Evolutionary conservation across 805 yeast species (phyloP).

Genomic region (Myxozyma kluyveri): DNA sequence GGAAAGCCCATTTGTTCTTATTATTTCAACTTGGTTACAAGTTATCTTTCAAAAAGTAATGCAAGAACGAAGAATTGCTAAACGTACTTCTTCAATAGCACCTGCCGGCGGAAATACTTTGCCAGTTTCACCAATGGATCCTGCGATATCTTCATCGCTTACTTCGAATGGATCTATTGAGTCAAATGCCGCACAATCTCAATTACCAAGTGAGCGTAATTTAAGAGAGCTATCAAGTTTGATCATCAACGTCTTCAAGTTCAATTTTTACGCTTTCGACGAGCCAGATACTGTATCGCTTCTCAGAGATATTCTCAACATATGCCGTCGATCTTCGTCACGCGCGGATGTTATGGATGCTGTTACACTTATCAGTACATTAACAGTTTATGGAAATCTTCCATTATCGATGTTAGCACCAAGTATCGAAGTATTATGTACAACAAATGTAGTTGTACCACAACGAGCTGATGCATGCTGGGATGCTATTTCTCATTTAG

Average conservation of each 20-base stretch:
- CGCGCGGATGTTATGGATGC: constrained; percentile 41
- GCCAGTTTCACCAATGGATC: neutral
- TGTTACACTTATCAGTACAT: constrained; percentile 45
- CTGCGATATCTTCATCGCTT: neutral
- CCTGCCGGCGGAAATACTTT: neutral
- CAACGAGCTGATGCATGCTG: constrained; percentile 41
- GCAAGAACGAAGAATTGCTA: neutral
- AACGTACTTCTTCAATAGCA: no score
- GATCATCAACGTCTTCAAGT: constrained; percentile 48
- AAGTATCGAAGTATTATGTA: constrained; percentile 48
- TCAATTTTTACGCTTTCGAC: constrained; percentile 48
- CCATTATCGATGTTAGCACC: constrained; percentile 44
- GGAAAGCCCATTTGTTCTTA: constrained; percentile 44
- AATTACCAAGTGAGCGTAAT: constrained; percentile 26
- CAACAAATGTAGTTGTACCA: constrained; percentile 42
- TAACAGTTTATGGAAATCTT: constrained; percentile 47
- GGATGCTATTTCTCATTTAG: constrained; percentile 43
- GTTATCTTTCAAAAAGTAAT: constrained; percentile 36
- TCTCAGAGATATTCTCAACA: constrained; percentile 39
- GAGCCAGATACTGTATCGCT: constrained; percentile 42
- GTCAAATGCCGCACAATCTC: constrained; percentile 13
- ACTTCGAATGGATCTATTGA: neutral
- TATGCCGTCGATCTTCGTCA: constrained; percentile 45
- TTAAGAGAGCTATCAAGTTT: constrained; percentile 34
- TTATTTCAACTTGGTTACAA: constrained; percentile 42